Evolutionary conservation across 164 flowering plant genomes (phyloP), one percentile per base, ranked within the genome.

Genomic region (Sedum album): DNA sequence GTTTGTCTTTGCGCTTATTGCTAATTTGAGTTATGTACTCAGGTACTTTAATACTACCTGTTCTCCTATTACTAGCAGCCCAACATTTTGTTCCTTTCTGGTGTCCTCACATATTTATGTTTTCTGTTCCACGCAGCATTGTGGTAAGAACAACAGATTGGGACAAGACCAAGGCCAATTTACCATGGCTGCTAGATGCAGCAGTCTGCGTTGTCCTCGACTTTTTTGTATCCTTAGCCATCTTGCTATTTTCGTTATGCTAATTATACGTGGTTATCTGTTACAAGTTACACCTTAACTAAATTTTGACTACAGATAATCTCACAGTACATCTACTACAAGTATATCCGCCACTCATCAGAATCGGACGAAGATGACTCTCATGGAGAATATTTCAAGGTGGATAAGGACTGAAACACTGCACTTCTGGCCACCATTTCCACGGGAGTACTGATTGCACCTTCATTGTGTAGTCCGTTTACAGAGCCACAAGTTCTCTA

Each of bases 101-200:
- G 31, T 21, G 31, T 23, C 26, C 14, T 21, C 60, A 55, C 23
- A n/a, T 2, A 49, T 4, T 49, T n/a, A 23, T 9, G 7, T 20
- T 4, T 20, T n/a, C 25, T 20, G 20, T 20, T 49, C 8, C 57
- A 46, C 4, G 76, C 68, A 91, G 97, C 76, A 89, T 91, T 48
- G 86, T 91, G 39, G 88, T 89, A 31, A 84, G 72, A 73, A 86
- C 93, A 77, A 25, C 81, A 70, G 85, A 86, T 0, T 89, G 92
- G 96, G 79, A 80, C 17, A 82, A 69, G 70, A 73, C 88, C 69
- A 77, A 66, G 66, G 86, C 94, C 17, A 91, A 91, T 72, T 65
- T 91, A 21, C 96, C 97, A 25, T 91, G 97, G 97, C 70, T 91
- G 70, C 89, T 89, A 55, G 97, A 91, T 75, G 90, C 97, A 23